Evolutionary conservation across 305 asterid genomes (phyloP), one percentile per base, ranked within the genome.

Genomic region (Lippia alba): DNA sequence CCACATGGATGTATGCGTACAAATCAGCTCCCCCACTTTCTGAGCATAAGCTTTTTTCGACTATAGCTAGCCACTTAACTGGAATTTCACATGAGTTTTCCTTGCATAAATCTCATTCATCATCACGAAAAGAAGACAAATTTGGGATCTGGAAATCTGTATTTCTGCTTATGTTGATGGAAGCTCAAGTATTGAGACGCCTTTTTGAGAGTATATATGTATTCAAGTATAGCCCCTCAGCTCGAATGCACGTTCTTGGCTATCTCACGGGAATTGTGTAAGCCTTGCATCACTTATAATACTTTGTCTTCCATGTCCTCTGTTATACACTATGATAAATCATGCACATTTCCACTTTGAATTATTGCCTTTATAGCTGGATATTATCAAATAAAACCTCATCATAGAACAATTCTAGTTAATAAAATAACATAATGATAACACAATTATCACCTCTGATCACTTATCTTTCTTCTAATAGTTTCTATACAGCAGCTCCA

Each of bases 401-500:
- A 4, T 51, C 16, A 67, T 59, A 41, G 9, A 41, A 65, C 15
- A 3, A 56, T 18, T 69, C 12, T 36, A 56, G 15, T 17, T 24
- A 17, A 66, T 50, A 62, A 76, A 56, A 48, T 32, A 19, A 40
- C 18, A 66, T 32, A 67, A 7, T 10, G 4, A 19, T 15, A 33
- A 50, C 41, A 55, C 12, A 16, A 3, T 61, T 8, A 14, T 67
- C 54, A 15, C 30, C 17, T 63, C 88, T 81, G 65, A 83, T 59
- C 48, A 64, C 19, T 32, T 65, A 9, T 74, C 64, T 71, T 80
- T 78, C 61, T 83, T 77, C 74, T 60, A 45, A 60, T 71, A 91
- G 98, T 73, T 93, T 85, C 78, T 91, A 93, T 70, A 74, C 86
- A 64, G 96, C 90, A 70, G 96, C 89, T 66, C 96, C 98, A 61